phyloP scores from a whole-genome alignment of 2,329 filamentous ascomycete genomes.

The Bipolaris oryzae region DNA sequence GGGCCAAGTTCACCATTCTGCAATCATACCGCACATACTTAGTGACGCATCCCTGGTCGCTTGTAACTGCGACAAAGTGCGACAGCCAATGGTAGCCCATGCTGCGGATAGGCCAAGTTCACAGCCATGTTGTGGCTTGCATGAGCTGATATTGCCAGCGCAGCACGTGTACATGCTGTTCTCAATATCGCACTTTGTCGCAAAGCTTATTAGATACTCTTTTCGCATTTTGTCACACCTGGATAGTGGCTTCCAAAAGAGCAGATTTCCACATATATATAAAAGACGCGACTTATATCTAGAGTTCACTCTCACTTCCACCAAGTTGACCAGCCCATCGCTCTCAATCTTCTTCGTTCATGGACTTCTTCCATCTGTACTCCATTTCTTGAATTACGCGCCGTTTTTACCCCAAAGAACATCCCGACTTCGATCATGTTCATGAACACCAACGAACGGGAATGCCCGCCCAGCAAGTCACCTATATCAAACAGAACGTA shows the following conservation, averaged over 20 bases:
- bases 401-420: background rate
- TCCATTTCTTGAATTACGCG: background rate
- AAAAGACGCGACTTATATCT: background rate
- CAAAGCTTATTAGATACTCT: background rate
- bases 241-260: background rate
- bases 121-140: background rate
- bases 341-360: background rate
- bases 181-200: background rate
- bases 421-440: background rate
- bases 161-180: background rate
- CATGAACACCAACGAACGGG: background rate
- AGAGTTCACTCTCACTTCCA: background rate
- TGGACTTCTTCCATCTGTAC: too few relatives aligned
- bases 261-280: background rate
- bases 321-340: background rate
- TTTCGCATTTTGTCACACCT: conserved; percentile 1
- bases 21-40: too few relatives aligned
- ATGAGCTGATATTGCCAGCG: background rate
- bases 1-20: too few relatives aligned
- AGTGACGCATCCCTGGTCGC: background rate
- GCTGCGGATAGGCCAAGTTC: background rate
- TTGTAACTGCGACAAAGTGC: conserved; percentile 3
- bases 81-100: background rate
- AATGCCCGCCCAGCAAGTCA: background rate
- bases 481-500: background rate